Percentiles rank a stretch among this genome's conserved stretches.
These are phyloP conservation scores for Hortiboletus campestris DNA, from an alignment of 768 basidiomycete genomes.

Conservation along the genomic window DNA sequence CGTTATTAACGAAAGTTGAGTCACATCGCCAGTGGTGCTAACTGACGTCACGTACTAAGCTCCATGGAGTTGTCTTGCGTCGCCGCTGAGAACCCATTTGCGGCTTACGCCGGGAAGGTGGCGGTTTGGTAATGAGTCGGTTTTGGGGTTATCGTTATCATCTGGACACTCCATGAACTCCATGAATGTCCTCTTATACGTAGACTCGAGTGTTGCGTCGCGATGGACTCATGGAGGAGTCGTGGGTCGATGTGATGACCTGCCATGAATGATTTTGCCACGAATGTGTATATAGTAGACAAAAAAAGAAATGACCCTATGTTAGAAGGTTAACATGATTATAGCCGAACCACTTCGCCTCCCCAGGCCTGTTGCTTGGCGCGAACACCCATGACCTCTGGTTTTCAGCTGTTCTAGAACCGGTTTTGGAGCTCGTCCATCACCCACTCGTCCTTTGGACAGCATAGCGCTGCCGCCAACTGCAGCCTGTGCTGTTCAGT, in stretches of 20 bases:
- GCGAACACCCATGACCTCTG: conserved; percentile 4
- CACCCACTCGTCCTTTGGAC: neutral
- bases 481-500: neutral
- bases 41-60: conserved; percentile 3
- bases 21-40: neutral
- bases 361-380: conserved; percentile 12
- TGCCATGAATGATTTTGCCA: too few species aligned
- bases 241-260: neutral
- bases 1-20: too few species aligned
- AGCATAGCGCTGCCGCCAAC: neutral
- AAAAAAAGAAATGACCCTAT: conserved; percentile 23
- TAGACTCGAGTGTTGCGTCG: neutral
- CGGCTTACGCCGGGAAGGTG: neutral
- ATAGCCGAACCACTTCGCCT: conserved; percentile 6
- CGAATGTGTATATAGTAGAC: neutral
- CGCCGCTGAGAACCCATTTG: neutral
- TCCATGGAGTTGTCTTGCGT: neutral
- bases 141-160: neutral
- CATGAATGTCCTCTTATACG: neutral
- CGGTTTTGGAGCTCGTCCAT: neutral
- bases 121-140: conserved; percentile 6
- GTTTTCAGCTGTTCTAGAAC: neutral
- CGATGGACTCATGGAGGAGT: neutral
- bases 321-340: conserved; percentile 15
- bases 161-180: too few species aligned